Evolutionary conservation across 495 filamentous ascomycete genomes (phyloP).

Genomic region (Xylaria acuta): DNA sequence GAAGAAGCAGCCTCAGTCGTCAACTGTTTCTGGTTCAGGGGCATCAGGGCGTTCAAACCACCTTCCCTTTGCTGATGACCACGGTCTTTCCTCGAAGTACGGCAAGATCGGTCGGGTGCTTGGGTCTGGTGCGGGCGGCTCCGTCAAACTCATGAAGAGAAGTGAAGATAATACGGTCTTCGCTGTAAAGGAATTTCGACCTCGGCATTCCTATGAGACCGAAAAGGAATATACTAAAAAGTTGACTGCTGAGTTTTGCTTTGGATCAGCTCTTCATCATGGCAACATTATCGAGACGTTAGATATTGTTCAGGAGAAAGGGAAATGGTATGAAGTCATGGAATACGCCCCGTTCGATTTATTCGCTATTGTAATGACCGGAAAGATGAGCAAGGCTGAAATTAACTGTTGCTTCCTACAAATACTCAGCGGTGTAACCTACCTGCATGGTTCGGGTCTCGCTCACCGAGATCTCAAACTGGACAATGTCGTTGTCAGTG

Average conservation of each 20-base stretch:
- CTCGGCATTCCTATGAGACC: slow-evolving; percentile 91
- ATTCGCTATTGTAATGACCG: slow-evolving; percentile 99
- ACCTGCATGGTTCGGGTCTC: slow-evolving; percentile 93
- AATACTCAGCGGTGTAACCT: slow-evolving; percentile 95
- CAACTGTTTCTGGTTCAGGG: slow-evolving; percentile 57
- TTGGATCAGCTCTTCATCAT: slow-evolving; percentile 95
- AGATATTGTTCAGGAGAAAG: slow-evolving; percentile 94
- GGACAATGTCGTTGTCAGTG: slow-evolving; percentile 97
- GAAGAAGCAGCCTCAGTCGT: slow-evolving; percentile 68
- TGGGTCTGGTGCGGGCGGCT: slow-evolving; percentile 93
- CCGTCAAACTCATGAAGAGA: slow-evolving; percentile 92
- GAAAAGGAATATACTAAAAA: slow-evolving; percentile 98
- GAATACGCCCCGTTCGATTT: slow-evolving; percentile 98
- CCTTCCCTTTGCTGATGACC: slow-evolving; percentile 93
- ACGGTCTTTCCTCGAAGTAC: slow-evolving; percentile 88
- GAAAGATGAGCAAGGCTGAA: slow-evolving; percentile 94
- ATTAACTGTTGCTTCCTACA: slow-evolving; percentile 90
- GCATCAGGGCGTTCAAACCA: slow-evolving; percentile 64
- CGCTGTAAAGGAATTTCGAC: slow-evolving; percentile 95
- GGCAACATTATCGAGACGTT: slow-evolving; percentile 98
- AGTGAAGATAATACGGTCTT: slow-evolving; percentile 90
- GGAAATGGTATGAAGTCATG: slow-evolving; percentile 98
- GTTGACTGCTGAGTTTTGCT: slow-evolving; percentile 98
- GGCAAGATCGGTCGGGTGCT: slow-evolving; percentile 93
- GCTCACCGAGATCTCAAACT: slow-evolving; percentile 96